Base-by-base conservation (phyloP, 108 stramenopile genomes). In the Schizochytrium sp. region DNA sequence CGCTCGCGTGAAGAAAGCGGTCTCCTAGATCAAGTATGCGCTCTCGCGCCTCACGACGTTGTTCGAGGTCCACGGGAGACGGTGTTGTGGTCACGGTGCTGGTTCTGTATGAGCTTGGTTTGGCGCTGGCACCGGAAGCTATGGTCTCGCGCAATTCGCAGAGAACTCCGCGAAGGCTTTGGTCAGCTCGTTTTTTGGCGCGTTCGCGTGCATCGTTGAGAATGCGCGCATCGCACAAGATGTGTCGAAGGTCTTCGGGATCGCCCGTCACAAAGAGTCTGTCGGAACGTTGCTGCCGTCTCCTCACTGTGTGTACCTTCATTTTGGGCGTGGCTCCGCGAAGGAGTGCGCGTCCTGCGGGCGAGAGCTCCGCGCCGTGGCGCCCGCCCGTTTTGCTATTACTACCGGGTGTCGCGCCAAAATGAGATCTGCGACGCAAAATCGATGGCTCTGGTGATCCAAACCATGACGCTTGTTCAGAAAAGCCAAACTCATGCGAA, bases 261-360 rank as follows among this genome's bases (percentile, higher is more conserved):
- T 83, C 76, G 76, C 76, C 76, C 10, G 76, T 83, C 10, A 83
- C 76, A 47, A 83, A 53, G 51, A 83, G 76, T 6, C 76, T 43
- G 28, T 83, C 76, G 48, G 23, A 25, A 12, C 48, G 48, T 12
- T 45, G 76, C 51, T 23, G 76, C 10, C 45, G 48, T 47, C 51
- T 0, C 23, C 19, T 83, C 8, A 18, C 63, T 43, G 5, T 34
- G 45, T 45, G 44, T 23, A 8, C 21, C 25, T 41, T 41, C 63
- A 10, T 69, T 16, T 69, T 69, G 63, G 63, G 63, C 63, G 63
- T 41, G 8, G 63, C 4, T 6, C 63, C 63, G 25, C 63, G 25
- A 10, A 69, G 41, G 0, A 69, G 63, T 0, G 63, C 63, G 10
- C 8, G 63, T 12, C 63, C 63, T 8, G 63, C 63, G 10, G 63